These are phyloP conservation scores for Piper longum DNA, from an alignment of 164 flowering plant species.

Conservation along the genomic window DNA sequence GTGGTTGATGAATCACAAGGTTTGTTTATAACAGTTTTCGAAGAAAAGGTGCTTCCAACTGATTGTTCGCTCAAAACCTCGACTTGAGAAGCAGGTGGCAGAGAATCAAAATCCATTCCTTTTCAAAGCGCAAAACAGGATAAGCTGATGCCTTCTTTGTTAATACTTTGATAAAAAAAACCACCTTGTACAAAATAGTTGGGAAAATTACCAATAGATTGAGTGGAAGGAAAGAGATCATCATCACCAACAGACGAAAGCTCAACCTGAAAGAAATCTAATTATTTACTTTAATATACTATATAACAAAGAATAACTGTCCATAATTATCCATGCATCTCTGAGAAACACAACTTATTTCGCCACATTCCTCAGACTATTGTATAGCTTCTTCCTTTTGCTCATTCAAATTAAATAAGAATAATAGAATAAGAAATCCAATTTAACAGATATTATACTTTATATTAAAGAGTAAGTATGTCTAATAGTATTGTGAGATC, in stretches of 20 bases:
- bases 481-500: too few relatives aligned
- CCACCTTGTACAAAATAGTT: too few relatives aligned
- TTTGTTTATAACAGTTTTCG: neutral
- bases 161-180: neutral
- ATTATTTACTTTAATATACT: neutral
- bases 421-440: too few relatives aligned
- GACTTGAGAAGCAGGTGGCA: neutral
- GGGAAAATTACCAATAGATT: neutral
- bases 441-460: neutral
- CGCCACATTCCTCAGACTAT: too few relatives aligned
- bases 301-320: too few relatives aligned
- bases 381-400: too few relatives aligned
- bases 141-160: neutral
- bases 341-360: too few relatives aligned
- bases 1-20: neutral
- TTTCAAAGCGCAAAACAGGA: neutral
- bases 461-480: neutral
- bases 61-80: neutral
- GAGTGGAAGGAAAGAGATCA: neutral
- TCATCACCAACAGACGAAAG: neutral
- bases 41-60: neutral
- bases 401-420: too few relatives aligned
- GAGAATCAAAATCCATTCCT: conserved; percentile 2
- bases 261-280: neutral
- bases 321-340: too few relatives aligned